Evolutionary conservation across 805 yeast genomes (phyloP).

Genomic region (Scheffersomyces coipomensis): DNA sequence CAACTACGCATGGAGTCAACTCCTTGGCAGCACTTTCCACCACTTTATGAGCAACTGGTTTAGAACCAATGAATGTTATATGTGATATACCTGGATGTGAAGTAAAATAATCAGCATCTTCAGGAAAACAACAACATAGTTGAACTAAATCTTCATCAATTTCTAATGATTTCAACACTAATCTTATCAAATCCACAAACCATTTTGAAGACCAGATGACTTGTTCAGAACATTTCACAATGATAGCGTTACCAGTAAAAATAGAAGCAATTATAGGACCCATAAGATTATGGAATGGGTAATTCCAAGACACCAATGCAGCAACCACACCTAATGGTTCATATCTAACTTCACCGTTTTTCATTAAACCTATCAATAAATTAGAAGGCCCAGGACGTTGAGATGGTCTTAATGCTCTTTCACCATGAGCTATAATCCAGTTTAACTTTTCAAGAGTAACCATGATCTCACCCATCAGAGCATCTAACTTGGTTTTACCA

Average conservation of each 20-base stretch:
- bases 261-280: constrained; percentile 90
- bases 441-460: constrained; percentile 90
- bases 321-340: constrained; percentile 89
- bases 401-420: constrained; percentile 63
- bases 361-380: constrained; percentile 74
- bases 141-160: constrained; percentile 83
- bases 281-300: constrained; percentile 90
- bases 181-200: constrained; percentile 68
- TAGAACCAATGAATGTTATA: constrained; percentile 94
- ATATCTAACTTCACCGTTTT: constrained; percentile 89
- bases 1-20: constrained; percentile 94
- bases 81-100: constrained; percentile 81
- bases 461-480: constrained; percentile 93
- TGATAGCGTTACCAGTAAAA: constrained; percentile 88
- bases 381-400: constrained; percentile 86
- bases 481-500: constrained; percentile 94
- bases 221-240: constrained; percentile 92
- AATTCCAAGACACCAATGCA: constrained; percentile 95
- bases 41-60: constrained; percentile 89
- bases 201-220: constrained; percentile 92
- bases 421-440: constrained; percentile 89
- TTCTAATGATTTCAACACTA: constrained; percentile 71
- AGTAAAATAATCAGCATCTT: constrained; percentile 82
- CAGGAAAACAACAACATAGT: constrained; percentile 84
- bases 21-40: constrained; percentile 77